Base-by-base conservation (phyloP, 2,329 filamentous ascomycete species). In the Mycosphaerella sp. region DNA sequence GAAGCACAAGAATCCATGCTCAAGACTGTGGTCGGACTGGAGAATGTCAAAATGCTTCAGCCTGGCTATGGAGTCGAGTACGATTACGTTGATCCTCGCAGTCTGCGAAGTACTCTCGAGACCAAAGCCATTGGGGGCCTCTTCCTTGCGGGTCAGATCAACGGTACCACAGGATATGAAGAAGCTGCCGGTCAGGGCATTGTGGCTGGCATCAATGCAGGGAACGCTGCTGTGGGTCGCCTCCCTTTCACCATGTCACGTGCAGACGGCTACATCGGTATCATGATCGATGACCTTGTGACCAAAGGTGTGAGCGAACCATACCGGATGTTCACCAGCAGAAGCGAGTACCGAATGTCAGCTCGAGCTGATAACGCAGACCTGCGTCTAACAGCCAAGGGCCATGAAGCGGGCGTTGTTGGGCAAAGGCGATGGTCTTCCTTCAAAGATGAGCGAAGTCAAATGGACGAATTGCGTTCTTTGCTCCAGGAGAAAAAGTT, bases 1-100 rank as follows among this genome's bases (percentile, higher is more conserved):
- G 89, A 92, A 53, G 89, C 87, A 0, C 93, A 98, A 69, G 85
- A 88, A 64, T 80, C 85, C 48, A 83, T 95, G 67, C 77, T 98
- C n/a, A 86, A 84, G 53, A 95, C 89, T 0, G 86, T 98, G 51
- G 79, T 75, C n/a, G 93, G 93, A 0, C 78, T 98, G 1, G 92
- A 97, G 67, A 83, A 91, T 55, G 90, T 90, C 4, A 83, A 78
- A 26, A 96, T 98, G 91, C 80, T 95, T 6, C 92, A 97, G 66
- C 86, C 92, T 1, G 93, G 92, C 7, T 98, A 98, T 66, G 93
- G 93, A 6, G 93, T 98, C 1, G 93, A 98, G 70, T 98, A 98
- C 71, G 93, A 97, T 74, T 98, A 98, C 70, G 89, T 98, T 14
- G 93, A 98, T 67, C 93, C 93, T 14, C 85, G 93, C 49, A 86